Evolutionary conservation across 202 grass and related monocot species (phyloP).

Genomic region (Zizania palustris): DNA sequence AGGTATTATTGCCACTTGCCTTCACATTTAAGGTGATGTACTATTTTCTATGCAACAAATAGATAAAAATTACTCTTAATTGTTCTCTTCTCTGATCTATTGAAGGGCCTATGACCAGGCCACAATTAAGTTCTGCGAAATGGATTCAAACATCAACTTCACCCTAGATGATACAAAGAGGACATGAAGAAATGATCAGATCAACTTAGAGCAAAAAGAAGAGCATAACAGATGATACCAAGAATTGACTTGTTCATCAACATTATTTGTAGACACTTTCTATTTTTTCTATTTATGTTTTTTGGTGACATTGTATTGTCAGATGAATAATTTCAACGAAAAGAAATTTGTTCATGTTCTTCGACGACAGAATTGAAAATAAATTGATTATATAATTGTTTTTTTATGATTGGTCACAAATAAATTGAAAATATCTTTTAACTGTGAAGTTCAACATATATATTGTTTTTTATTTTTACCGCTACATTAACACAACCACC

Average conservation of each 20-base stretch:
- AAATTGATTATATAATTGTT: no score
- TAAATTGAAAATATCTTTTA: no score
- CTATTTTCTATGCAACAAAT: no score
- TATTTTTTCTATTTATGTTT: neutral
- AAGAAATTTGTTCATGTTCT: slow-evolving; percentile 74
- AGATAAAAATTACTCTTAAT: neutral
- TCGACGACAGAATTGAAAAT: slow-evolving; percentile 68
- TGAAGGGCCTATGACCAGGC: slow-evolving; percentile 74
- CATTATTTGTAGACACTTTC: neutral
- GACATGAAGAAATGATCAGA: slow-evolving; percentile 58
- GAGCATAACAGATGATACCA: neutral
- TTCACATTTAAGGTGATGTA: no score
- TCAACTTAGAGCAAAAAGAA: neutral
- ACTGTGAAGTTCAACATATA: no score
- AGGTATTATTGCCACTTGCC: no score
- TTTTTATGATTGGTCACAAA: no score
- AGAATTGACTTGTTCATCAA: slow-evolving; percentile 3
- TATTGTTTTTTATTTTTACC: no score
- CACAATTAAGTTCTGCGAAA: slow-evolving; percentile 75
- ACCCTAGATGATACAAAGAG: slow-evolving; percentile 59
- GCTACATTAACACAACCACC: no score
- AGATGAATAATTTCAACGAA: slow-evolving; percentile 69
- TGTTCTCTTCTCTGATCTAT: neutral
- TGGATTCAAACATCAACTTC: slow-evolving; percentile 76
- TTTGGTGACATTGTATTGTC: slow-evolving; percentile 22